Conservation (phyloP, 2,329 filamentous ascomycete species). For the Aspergillus pseudonomiae region DNA sequence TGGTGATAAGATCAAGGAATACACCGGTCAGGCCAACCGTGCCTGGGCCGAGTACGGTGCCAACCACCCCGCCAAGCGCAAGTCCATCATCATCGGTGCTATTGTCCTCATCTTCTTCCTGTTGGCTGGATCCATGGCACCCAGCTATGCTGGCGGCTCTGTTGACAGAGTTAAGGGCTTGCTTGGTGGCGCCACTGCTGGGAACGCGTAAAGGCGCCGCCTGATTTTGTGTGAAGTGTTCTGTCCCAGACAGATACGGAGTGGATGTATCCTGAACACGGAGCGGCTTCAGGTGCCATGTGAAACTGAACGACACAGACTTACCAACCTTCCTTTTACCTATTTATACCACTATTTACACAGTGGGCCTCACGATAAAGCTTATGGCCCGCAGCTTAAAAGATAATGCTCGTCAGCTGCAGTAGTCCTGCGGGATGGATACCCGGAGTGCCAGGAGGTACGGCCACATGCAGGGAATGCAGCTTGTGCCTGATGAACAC, state of each 20-base stretch:
- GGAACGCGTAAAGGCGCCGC: slow-evolving; percentile 32
- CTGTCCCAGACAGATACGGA: not conserved
- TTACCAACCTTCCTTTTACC: slow-evolving; percentile 7
- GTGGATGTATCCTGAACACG: not conserved
- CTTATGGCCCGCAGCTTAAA: slow-evolving; percentile 15
- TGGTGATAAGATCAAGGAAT: slow-evolving; percentile 79
- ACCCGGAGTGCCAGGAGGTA: slow-evolving; percentile 20
- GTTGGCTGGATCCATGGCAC: slow-evolving; percentile 65
- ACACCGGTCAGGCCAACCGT: slow-evolving; percentile 70
- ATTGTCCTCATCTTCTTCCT: slow-evolving; percentile 70
- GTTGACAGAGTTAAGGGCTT: slow-evolving; percentile 40
- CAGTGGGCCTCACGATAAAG: slow-evolving; percentile 8
- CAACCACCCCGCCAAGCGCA: slow-evolving; percentile 74
- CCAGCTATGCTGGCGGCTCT: slow-evolving; percentile 47
- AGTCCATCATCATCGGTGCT: slow-evolving; percentile 70
- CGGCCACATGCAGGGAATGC: slow-evolving; percentile 42
- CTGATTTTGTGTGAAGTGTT: not conserved
- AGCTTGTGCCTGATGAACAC: slow-evolving; percentile 28
- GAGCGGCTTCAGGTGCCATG: slow-evolving; percentile 4
- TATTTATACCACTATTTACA: slow-evolving; percentile 14
- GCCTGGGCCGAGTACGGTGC: slow-evolving; percentile 86
- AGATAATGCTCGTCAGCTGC: slow-evolving; percentile 21
- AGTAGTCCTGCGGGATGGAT: slow-evolving; percentile 10
- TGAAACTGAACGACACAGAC: slow-evolving; percentile 2
- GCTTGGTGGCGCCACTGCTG: slow-evolving; percentile 38